Base-by-base conservation (phyloP, 768 basidiomycete species). In the Hericium rajendrae region DNA sequence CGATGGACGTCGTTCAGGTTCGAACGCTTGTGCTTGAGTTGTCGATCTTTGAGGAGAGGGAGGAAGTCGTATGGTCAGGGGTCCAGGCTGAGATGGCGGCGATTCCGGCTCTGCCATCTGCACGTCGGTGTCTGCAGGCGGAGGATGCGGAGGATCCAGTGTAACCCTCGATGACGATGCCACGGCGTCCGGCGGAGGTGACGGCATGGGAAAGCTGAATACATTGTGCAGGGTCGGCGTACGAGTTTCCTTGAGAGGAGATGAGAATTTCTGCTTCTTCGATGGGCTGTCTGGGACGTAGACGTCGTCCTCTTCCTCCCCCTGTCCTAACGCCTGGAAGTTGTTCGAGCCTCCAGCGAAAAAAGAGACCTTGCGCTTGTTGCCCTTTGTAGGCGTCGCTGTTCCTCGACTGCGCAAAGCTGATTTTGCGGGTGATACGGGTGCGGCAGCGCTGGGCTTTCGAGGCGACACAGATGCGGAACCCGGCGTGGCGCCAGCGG, bases 301-400 rank as follows among this genome's bases (percentile, higher is more conserved):
- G 24, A 38, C 20, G 39, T 48, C 26, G 15, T 54, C 61, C 40
- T 56, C 59, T 28, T 60, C 59, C 11, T 48, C 40, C n/a, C 39
- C 51, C n/a, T 38, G 16, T n/a, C 6, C 24, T 9, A 37, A 3
- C 11, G 51, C 20, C 32, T 32, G 38, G 24, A 18, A 51, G 49
- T 11, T 4, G 8, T 53, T 16, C 28, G 18, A 24, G 49, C 49
- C 49, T 46, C 12, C 43, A 46, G 32, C 32, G 32, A 32, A 60
- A 24, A 62, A 62, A 20, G 55, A 51, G 24, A 62, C 62, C 39
- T 61, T 61, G 43, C 62, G 59, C 56, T 62, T 62, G 40, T 51
- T 48, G 38, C 59, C 38, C 37, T 58, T 28, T 32, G 54, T 55
- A 12, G 20, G 18, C 37, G 11, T 50, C 39, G 28, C 37, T 2